phyloP scores from a whole-genome alignment of 2,329 filamentous ascomycete species.

The Parascedosporium putredinis region DNA sequence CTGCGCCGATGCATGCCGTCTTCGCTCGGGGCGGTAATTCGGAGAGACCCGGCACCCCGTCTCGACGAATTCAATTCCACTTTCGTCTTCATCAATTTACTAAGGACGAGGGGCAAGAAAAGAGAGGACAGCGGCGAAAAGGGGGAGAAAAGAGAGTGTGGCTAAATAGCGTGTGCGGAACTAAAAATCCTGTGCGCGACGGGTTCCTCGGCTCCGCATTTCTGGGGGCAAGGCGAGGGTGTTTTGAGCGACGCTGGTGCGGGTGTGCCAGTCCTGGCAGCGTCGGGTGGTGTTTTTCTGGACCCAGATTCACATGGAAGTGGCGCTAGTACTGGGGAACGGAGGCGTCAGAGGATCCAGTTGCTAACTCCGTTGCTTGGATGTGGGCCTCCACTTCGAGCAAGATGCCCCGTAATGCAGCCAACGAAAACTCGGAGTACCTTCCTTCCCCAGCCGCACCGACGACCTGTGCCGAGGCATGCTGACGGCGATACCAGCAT shows the following conservation, averaged over 20 bases:
- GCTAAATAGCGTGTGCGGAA: no score
- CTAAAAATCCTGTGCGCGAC: no score
- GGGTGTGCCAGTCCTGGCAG: neutral
- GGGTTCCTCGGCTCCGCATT: conserved; percentile 5
- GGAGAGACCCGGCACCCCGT: no score
- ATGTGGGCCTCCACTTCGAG: neutral
- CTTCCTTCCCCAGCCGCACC: neutral
- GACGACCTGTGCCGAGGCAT: neutral
- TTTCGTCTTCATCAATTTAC: no score
- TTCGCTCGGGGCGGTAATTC: no score
- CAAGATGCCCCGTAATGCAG: neutral
- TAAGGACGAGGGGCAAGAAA: no score
- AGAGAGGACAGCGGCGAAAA: no score
- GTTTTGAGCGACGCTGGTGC: neutral
- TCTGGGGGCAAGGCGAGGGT: neutral
- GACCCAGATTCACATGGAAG: conserved; percentile 1
- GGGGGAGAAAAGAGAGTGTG: neutral
- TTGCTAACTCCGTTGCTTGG: neutral
- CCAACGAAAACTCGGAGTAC: neutral
- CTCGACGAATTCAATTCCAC: no score
- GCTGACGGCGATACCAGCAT: neutral
- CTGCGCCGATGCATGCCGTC: no score
- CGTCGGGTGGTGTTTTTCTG: neutral
- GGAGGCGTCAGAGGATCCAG: neutral
- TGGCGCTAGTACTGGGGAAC: neutral